These are phyloP conservation scores for Chlamydomonas sp. DNA, from an alignment of 139 green algal species.

Conservation along the genomic window DNA sequence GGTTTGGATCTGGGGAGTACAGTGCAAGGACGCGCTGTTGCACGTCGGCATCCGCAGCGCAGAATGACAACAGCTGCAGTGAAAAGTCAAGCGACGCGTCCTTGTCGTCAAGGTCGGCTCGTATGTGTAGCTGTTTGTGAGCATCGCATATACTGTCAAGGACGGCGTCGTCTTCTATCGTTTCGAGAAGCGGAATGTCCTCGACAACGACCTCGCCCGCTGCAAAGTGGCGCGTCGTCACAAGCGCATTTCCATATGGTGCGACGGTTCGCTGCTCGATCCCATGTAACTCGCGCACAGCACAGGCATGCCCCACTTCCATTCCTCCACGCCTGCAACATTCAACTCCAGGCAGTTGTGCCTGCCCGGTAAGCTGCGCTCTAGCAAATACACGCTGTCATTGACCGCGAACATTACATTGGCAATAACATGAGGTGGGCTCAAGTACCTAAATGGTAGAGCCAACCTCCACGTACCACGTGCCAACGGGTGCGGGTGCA, in stretches of 20 bases:
- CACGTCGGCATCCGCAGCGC: not conserved
- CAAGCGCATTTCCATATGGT: slow-evolving; percentile 17
- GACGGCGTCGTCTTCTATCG: not conserved
- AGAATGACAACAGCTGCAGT: slow-evolving; percentile 7
- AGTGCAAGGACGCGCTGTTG: not conserved
- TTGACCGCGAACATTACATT: too few relatives aligned
- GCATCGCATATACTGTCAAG: slow-evolving; percentile 1
- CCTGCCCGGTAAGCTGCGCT: too few relatives aligned
- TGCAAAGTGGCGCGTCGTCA: not conserved
- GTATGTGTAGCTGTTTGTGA: not conserved
- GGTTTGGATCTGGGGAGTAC: not conserved
- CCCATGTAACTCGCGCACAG: too few relatives aligned
- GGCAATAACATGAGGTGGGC: too few relatives aligned
- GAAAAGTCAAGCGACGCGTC: slow-evolving; percentile 27
- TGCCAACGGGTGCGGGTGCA: too few relatives aligned
- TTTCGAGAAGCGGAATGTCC: not conserved
- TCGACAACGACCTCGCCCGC: not conserved
- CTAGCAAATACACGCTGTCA: too few relatives aligned
- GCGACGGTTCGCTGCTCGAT: not conserved
- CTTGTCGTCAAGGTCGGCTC: slow-evolving; percentile 27
- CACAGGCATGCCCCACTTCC: too few relatives aligned
- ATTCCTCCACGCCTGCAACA: too few relatives aligned
- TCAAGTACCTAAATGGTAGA: too few relatives aligned
- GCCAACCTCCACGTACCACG: too few relatives aligned
- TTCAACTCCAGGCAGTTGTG: too few relatives aligned